Conservation (phyloP, 805 yeast genomes). For the Candida xyloterini region DNA sequence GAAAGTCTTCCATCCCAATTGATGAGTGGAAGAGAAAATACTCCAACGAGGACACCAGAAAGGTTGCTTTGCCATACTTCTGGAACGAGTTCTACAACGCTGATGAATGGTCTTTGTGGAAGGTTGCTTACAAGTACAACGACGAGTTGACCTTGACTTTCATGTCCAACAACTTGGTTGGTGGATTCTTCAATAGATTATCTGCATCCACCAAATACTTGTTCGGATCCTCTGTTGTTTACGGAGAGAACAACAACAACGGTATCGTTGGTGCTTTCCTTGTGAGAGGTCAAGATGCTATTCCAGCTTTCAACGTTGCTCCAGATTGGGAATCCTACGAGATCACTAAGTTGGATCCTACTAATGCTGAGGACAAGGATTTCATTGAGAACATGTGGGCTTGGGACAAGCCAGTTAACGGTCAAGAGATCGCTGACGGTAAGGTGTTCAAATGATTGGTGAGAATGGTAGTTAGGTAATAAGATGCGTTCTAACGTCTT, state of each 20-base stretch:
- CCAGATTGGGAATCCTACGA: conserved; percentile 98
- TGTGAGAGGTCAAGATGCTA: conserved; percentile 89
- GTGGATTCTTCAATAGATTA: conserved; percentile 97
- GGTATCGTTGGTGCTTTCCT: conserved; percentile 95
- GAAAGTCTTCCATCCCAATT: conserved; percentile 61
- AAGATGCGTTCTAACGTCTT: conserved; percentile 11
- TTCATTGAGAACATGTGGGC: conserved; percentile 92
- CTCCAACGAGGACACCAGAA: conserved; percentile 97
- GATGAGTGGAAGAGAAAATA: conserved; percentile 96
- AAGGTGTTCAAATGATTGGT: conserved; percentile 83
- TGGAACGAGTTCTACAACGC: conserved; percentile 89
- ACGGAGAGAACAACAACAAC: conserved; percentile 98
- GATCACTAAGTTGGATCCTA: conserved; percentile 77
- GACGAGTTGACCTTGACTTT: conserved; percentile 95
- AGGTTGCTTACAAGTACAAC: conserved; percentile 94
- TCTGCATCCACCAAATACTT: conserved; percentile 87
- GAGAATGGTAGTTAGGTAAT: conserved; percentile 7
- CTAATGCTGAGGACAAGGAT: conserved; percentile 72
- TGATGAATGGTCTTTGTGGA: conserved; percentile 92
- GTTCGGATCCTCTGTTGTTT: conserved; percentile 92
- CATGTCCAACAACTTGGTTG: conserved; percentile 97
- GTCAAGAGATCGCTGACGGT: conserved; percentile 92
- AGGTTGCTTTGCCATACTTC: conserved; percentile 94
- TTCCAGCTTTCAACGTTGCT: conserved; percentile 95
- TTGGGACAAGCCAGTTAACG: conserved; percentile 93